These are phyloP conservation scores for Paramecium biaurelia DNA, from an alignment of 73 alveolate genomes.

Conservation along the genomic window DNA sequence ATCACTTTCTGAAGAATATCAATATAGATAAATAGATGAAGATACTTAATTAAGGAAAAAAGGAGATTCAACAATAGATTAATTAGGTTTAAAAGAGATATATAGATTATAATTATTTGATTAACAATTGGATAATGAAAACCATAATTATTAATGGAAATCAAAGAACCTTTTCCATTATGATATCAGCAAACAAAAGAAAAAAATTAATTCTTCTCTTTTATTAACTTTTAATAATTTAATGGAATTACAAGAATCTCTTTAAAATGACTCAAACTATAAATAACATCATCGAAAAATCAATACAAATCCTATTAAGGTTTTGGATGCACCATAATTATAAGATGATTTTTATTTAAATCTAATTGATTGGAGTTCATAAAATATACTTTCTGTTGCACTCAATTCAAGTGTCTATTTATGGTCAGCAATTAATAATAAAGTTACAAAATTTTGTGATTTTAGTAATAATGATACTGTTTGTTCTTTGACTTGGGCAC, in stretches of 20 bases:
- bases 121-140: not conserved
- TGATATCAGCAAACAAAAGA: not conserved
- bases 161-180: not conserved
- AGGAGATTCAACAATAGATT: not conserved
- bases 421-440: conserved; percentile 70
- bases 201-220: not conserved
- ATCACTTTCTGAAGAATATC: not conserved
- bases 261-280: not conserved
- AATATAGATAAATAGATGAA: not conserved
- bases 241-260: not conserved
- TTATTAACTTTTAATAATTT: not conserved
- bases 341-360: conserved; percentile 97
- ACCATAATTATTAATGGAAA: not conserved
- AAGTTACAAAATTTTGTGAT: conserved; percentile 65
- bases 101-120: not conserved
- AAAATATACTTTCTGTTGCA: conserved; percentile 89
- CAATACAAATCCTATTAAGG: conserved; percentile 96
- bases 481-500: conserved; percentile 61
- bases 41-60: not conserved
- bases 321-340: conserved; percentile 98
- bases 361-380: conserved; percentile 94
- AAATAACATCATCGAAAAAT: conserved; percentile 72
- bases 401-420: conserved; percentile 78
- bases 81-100: not conserved
- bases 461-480: conserved; percentile 17